Evolutionary conservation across 139 green algal genomes (phyloP).

Genomic region (Closterium sp.): DNA sequence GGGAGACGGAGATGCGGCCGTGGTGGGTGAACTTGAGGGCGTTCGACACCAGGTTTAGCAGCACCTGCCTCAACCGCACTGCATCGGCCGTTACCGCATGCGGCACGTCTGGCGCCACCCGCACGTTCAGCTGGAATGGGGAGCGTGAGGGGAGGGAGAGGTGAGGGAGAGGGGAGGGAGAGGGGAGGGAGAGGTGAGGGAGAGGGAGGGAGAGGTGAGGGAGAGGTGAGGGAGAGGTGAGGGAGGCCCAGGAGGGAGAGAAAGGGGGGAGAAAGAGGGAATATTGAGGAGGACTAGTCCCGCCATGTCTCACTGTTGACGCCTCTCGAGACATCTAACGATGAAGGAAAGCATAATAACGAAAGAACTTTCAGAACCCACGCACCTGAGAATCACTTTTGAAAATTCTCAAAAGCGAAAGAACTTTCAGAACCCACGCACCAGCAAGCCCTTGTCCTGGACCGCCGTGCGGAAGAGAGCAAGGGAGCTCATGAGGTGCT

Average conservation of each 20-base stretch:
- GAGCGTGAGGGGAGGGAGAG: not conserved
- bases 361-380: no score
- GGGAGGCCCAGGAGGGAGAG: no score
- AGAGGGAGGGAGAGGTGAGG: not conserved
- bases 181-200: not conserved
- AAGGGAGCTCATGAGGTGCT: not conserved
- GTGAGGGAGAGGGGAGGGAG: not conserved
- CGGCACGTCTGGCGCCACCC: not conserved
- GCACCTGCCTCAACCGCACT: not conserved
- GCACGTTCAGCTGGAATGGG: not conserved
- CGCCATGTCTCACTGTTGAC: no score
- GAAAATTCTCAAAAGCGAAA: no score
- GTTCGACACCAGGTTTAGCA: not conserved
- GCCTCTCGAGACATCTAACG: no score
- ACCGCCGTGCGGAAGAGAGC: not conserved
- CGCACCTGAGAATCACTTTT: no score
- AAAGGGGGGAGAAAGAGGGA: no score
- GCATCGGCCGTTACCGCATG: not conserved
- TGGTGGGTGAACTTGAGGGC: not conserved
- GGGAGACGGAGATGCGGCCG: not conserved
- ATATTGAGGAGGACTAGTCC: no score
- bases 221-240: no score
- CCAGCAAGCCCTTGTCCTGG: no score
- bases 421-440: no score
- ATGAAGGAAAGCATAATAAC: no score